Percentiles rank a stretch among this genome's conserved stretches.
phyloP scores from a whole-genome alignment of 164 flowering plant species.

The Kalanchoe fedtschenkoi region DNA sequence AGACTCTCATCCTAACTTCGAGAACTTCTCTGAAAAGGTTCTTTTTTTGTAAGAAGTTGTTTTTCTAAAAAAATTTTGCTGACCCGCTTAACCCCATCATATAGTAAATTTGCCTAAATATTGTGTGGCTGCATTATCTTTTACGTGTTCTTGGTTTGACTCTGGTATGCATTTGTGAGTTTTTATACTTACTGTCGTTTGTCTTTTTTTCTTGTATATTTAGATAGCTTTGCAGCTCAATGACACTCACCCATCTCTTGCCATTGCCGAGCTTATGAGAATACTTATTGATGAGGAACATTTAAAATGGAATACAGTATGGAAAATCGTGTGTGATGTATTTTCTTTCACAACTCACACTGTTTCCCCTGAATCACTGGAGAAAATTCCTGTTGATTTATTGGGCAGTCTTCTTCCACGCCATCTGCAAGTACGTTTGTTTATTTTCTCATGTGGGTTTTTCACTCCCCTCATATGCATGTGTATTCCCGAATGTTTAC shows the following conservation, averaged over 20 bases:
- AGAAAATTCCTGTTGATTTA: slow-evolving; percentile 45
- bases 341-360: slow-evolving; percentile 48
- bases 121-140: background rate
- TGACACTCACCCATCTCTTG: slow-evolving; percentile 55
- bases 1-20: slow-evolving; percentile 32
- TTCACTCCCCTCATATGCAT: too few relatives aligned
- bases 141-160: background rate
- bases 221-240: slow-evolving; percentile 53
- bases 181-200: background rate
- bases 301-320: slow-evolving; percentile 41
- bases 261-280: slow-evolving; percentile 47
- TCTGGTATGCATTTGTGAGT: background rate
- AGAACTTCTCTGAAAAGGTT: slow-evolving; percentile 44
- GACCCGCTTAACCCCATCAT: background rate
- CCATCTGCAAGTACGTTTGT: slow-evolving; percentile 35
- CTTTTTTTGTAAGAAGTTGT: background rate
- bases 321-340: slow-evolving; percentile 32
- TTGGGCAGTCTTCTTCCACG: slow-evolving; percentile 52
- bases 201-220: slow-evolving; percentile 1
- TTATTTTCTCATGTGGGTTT: too few relatives aligned
- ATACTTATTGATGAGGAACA: slow-evolving; percentile 45
- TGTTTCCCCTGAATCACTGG: slow-evolving; percentile 39
- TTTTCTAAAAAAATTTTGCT: background rate
- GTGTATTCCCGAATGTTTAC: background rate
- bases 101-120: background rate